Evolutionary conservation across 176 grass and related monocot species (phyloP).

Genomic region (Triticum dicoccoides): DNA sequence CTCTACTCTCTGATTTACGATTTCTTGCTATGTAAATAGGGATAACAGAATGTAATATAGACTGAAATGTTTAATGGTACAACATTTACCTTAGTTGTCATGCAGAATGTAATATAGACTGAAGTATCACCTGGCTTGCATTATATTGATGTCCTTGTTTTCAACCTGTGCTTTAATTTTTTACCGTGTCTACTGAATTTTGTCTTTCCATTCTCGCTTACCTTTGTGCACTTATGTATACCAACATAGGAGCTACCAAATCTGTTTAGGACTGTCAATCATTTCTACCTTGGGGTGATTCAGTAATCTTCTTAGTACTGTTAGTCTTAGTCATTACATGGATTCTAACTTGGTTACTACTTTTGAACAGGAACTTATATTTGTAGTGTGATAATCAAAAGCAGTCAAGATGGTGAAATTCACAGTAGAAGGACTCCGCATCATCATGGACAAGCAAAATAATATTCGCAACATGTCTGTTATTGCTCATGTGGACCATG

Average conservation of each 20-base stretch:
- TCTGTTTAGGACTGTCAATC: background rate
- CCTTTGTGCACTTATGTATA: background rate
- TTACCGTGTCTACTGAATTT: background rate
- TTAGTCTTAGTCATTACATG: background rate
- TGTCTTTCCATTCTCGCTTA: background rate
- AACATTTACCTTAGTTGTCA: background rate
- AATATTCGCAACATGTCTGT: constrained; percentile 93
- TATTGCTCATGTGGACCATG: constrained; percentile 89
- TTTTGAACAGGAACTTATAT: background rate
- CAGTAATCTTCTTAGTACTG: background rate
- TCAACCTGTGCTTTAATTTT: background rate
- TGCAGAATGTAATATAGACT: background rate
- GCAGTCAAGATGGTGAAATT: constrained; percentile 92
- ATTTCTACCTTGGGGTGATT: background rate
- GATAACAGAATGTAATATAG: no score
- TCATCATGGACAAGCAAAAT: constrained; percentile 80
- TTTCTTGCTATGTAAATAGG: background rate
- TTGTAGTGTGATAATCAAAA: constrained; percentile 34
- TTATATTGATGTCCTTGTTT: background rate
- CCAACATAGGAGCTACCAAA: background rate
- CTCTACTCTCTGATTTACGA: background rate
- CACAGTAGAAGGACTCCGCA: constrained; percentile 71
- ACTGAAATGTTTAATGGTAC: background rate
- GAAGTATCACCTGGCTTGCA: background rate
- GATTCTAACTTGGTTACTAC: background rate